Evolutionary conservation across 768 basidiomycete species (phyloP), one percentile per base, ranked within the genome.

Genomic region (Daedaleopsis sinensis): DNA sequence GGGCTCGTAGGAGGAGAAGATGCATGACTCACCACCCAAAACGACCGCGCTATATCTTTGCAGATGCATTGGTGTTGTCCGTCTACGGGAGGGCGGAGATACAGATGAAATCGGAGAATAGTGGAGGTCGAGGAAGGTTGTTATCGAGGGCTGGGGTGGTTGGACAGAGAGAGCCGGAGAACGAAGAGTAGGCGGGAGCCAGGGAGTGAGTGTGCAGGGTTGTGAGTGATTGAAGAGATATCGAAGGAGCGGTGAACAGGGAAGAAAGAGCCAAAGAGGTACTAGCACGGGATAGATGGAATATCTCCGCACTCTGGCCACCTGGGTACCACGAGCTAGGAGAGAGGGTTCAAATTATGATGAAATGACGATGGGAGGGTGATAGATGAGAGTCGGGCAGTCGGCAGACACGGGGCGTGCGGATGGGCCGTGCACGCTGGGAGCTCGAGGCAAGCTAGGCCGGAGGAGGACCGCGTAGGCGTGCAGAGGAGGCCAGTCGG

Each of bases 11-110:
- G 62, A 49, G 52, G 62, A 52, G 52, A 53, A 52, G 57, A 57
- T 35, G 49, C 24, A 65, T 52, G 35, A 73, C 82, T 64, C 67
- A 90, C 91, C 91, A 68, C 91, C 91, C 54, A 93, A 85, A 48
- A 93, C 89, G 59, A 93, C 91, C 23, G 88, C 84, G 71, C 85
- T 90, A 42, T 56, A 64, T 36, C 49, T 56, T 24, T 54, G 61
- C 11, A 35, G 11, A 42, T 12, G 18, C 11, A 18, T 18, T 10
- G 39, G 3, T 42, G 39, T 11, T 42, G 18, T 10, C 3, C 39
- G 3, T 3, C 5, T 42, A 11, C 39, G 39, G 10, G 18, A 12
- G 18, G 11, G 39, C 11, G 39, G 39, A 42, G 39, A 18, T 42
- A 3, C 5, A 10, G 39, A 42, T 13, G 10, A 10, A 42, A 5